Base-by-base conservation (phyloP, 2,329 filamentous ascomycete genomes). In the Clarireedia monteithiana region DNA sequence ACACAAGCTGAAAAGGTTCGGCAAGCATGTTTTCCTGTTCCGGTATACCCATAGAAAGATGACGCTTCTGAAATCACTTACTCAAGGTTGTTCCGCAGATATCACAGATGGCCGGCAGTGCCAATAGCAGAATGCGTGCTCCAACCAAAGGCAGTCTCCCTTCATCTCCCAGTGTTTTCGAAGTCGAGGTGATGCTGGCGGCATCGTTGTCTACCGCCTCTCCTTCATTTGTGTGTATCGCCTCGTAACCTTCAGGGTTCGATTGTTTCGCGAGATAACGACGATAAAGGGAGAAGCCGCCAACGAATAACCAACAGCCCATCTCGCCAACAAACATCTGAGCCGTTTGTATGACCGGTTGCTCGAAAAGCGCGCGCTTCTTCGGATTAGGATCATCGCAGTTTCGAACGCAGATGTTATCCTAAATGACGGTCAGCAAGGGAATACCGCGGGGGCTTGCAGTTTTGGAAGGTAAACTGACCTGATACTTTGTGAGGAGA, bases 321-420 rank as follows among this genome's bases (percentile, higher is more conserved):
- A 89, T 88, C 72, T 99, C 94, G 55, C 94, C 94, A 60, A 96
- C 80, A 71, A 99, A 99, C 94, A 99, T 99, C 72, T 97, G 94
- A 1, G 90, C 84, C 61, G 94, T 97, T 71, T 99, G 94, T 54
- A 97, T 84, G 52, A 99, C 91, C 17, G 94, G 94, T 70, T 97
- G 92, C 71, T 96, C 90, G 73, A 99, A 97, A 64, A 82, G 80
- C 60, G 81, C 75, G 53, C 83, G 86, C 62, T 86, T 81, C 58
- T 78, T 79, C 9, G 82, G 81, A 66, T 89, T 75, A 23, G 81
- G 76, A 58, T 82, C 78, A 66, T 89, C 83, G 76, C 94, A 99
- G 75, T 97, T 84, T 62, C 88, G 82, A 42, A 97, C 89, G 74
- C 94, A 99, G 85, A 96, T 90, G 77, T 96, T 95, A 71, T 99